Conservation (phyloP, 2,329 filamentous ascomycete species). For the Xylaria sp. region DNA sequence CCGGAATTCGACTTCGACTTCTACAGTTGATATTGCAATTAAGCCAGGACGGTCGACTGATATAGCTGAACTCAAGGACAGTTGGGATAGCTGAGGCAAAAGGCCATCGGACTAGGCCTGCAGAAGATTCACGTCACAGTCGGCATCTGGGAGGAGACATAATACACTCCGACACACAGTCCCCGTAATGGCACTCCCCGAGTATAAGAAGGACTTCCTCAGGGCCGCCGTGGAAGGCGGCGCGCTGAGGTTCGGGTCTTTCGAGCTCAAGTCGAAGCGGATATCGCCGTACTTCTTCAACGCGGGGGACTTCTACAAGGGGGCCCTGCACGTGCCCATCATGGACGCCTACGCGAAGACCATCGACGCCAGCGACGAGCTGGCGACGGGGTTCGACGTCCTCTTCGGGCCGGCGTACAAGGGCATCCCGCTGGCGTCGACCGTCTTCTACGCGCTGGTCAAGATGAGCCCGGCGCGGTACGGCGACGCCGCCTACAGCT, state of each 20-base stretch:
- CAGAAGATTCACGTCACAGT: background rate
- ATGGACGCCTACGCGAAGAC: slow-evolving; percentile 77
- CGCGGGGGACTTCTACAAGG: slow-evolving; percentile 85
- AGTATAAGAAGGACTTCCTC: slow-evolving; percentile 75
- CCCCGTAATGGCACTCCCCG: slow-evolving; percentile 51
- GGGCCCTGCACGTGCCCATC: slow-evolving; percentile 75
- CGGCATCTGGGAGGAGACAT: background rate
- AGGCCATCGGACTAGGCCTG: background rate
- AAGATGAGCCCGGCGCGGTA: slow-evolving; percentile 68
- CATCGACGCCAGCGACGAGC: slow-evolving; percentile 48
- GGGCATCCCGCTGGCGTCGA: slow-evolving; percentile 86
- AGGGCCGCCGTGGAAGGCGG: slow-evolving; percentile 67
- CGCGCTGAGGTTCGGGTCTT: slow-evolving; percentile 80
- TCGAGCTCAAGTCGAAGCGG: slow-evolving; percentile 90
- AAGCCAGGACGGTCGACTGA: background rate
- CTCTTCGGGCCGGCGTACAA: slow-evolving; percentile 97
- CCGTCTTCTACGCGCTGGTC: slow-evolving; percentile 75
- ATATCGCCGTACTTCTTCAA: slow-evolving; percentile 98
- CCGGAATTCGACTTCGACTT: no score
- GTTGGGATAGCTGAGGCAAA: background rate
- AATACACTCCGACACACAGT: background rate
- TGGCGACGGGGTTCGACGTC: slow-evolving; percentile 69
- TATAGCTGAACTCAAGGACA: background rate
- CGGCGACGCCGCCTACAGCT: slow-evolving; percentile 76
- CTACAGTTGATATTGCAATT: background rate